Percentiles rank a stretch among this genome's conserved stretches.
phyloP scores from a whole-genome alignment of 257 asterid genomes.

The Nicotiana attenuata region DNA sequence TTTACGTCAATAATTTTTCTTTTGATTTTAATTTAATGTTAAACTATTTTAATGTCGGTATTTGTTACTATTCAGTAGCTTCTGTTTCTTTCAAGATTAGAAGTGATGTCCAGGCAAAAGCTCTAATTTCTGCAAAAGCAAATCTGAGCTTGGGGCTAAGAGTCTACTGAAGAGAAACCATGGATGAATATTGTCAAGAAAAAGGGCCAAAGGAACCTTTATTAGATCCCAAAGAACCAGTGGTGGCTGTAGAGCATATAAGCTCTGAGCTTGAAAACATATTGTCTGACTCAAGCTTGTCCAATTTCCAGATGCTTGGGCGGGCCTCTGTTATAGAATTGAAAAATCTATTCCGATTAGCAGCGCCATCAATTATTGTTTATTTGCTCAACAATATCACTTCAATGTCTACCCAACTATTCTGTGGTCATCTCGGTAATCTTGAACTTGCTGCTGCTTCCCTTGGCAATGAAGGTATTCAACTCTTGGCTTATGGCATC shows the following conservation, averaged over 20 bases:
- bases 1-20: background rate
- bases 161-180: background rate
- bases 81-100: background rate
- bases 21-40: background rate
- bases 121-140: too few species aligned
- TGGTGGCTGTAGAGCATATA: background rate
- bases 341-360: slow-evolving; percentile 23
- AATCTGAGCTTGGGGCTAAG: background rate
- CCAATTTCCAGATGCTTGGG: slow-evolving; percentile 7
- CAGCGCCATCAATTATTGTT: slow-evolving; percentile 37
- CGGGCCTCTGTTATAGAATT: slow-evolving; percentile 21
- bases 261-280: slow-evolving; percentile 33
- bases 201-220: background rate
- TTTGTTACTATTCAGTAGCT: background rate
- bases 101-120: too few species aligned
- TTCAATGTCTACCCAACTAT: slow-evolving; percentile 44
- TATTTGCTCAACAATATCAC: slow-evolving; percentile 33
- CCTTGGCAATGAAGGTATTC: slow-evolving; percentile 40
- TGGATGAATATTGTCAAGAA: background rate
- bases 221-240: background rate
- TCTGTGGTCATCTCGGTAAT: slow-evolving; percentile 43
- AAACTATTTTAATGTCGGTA: background rate
- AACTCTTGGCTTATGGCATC: slow-evolving; percentile 38
- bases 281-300: slow-evolving; percentile 18
- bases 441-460: slow-evolving; percentile 38